Percentiles rank a stretch among this genome's conserved stretches.
These are phyloP conservation scores for Colletotrichum euphorbiae DNA, from an alignment of 2,329 filamentous ascomycete genomes.

Conservation along the genomic window DNA sequence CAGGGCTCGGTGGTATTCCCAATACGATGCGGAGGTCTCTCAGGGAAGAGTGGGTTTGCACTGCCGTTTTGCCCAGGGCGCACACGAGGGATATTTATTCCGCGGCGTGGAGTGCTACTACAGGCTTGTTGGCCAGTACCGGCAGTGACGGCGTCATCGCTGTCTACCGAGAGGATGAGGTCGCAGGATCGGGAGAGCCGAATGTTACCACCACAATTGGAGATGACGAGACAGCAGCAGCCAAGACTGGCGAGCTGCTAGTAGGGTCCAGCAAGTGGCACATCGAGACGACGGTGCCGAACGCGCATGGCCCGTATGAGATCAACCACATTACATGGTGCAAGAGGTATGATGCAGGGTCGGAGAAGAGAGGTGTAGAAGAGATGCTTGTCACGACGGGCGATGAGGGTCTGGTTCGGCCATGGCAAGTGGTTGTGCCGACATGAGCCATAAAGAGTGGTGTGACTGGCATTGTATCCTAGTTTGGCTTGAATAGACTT, in stretches of 20 bases:
- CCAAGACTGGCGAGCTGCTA: conserved; percentile 7
- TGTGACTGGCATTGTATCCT: too few species aligned
- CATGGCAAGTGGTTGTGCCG: conserved; percentile 73
- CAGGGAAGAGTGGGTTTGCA: conserved; percentile 87
- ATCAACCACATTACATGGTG: conserved; percentile 95
- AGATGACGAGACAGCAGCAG: conserved; percentile 42
- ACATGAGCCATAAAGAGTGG: background rate
- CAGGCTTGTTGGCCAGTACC: conserved; percentile 85
- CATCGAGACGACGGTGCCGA: conserved; percentile 74
- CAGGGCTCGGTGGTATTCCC: conserved; percentile 74
- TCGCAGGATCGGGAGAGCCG: background rate
- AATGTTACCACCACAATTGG: conserved; percentile 40
- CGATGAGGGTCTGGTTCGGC: conserved; percentile 88
- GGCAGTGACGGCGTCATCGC: conserved; percentile 88
- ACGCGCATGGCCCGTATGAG: conserved; percentile 91
- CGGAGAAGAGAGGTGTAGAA: conserved; percentile 68
- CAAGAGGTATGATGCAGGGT: conserved; percentile 75
- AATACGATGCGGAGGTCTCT: conserved; percentile 86
- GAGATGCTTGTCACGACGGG: conserved; percentile 93
- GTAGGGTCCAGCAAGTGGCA: conserved; percentile 68
- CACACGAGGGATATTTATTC: conserved; percentile 89
- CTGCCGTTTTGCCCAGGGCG: conserved; percentile 76
- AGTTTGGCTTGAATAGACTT: too few species aligned
- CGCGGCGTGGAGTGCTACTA: conserved; percentile 82
- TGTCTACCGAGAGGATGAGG: conserved; percentile 75